These are phyloP conservation scores for Apiospora hydei DNA, from an alignment of 2,329 filamentous ascomycete species.

Conservation along the genomic window DNA sequence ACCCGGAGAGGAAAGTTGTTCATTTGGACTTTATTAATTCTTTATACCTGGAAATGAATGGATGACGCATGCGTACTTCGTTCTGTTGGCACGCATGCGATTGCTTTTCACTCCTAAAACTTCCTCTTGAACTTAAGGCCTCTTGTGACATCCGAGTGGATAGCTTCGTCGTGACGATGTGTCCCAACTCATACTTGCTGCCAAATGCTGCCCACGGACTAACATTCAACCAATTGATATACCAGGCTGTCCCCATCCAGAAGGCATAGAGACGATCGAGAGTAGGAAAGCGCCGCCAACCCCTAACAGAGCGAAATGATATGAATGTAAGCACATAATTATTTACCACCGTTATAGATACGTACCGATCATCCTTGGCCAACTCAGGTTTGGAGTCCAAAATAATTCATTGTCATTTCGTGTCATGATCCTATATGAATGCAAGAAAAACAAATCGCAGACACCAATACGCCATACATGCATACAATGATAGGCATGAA, in stretches of 20 bases:
- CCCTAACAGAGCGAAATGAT: not conserved
- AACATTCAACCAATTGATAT: not conserved
- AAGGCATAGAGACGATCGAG: not conserved
- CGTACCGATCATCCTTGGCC: not conserved
- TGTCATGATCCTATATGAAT: slow-evolving; percentile 10
- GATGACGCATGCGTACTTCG: not conserved
- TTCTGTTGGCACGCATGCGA: not conserved
- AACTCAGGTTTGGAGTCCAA: not conserved
- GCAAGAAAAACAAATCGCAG: not conserved
- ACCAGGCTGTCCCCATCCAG: not conserved
- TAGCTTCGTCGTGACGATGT: too few species aligned
- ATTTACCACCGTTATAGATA: not conserved
- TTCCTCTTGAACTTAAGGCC: too few species aligned
- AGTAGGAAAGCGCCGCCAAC: not conserved
- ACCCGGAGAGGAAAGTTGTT: slow-evolving; percentile 4
- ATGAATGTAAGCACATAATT: too few species aligned
- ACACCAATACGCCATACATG: slow-evolving; percentile 11
- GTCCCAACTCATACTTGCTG: too few species aligned
- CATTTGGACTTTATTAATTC: not conserved
- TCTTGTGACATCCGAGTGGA: too few species aligned
- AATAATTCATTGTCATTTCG: slow-evolving; percentile 4
- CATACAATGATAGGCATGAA: not conserved
- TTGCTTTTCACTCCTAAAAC: not conserved
- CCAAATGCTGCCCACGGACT: not conserved
- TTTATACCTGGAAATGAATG: not conserved